Evolutionary conservation across 768 basidiomycete species (phyloP).

Genomic region (Mycena haematopus): DNA sequence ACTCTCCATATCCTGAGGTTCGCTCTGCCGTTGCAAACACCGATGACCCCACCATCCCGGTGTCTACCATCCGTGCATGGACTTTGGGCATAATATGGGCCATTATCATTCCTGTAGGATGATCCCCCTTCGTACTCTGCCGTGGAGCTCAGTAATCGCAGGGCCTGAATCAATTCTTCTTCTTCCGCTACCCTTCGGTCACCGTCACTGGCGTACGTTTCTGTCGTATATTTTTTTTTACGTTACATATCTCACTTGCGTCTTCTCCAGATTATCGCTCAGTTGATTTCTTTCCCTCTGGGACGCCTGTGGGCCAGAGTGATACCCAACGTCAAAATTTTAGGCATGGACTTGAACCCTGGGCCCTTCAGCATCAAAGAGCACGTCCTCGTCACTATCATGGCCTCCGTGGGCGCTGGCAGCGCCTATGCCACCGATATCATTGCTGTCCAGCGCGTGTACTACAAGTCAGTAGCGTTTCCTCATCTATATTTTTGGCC

Average conservation of each 20-base stretch:
- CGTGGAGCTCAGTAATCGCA: no score
- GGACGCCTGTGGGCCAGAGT: background rate
- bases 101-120: conserved; percentile 44
- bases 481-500: no score
- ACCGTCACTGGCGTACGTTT: conserved; percentile 55
- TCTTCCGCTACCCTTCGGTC: conserved; percentile 70
- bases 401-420: background rate
- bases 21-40: conserved; percentile 62
- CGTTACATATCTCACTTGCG: background rate
- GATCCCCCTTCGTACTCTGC: no score
- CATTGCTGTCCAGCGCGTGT: conserved; percentile 46
- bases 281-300: background rate
- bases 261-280: background rate
- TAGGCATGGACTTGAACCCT: background rate
- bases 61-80: conserved; percentile 59
- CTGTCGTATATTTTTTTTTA: background rate
- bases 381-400: background rate
- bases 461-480: background rate
- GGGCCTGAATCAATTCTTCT: conserved; percentile 78
- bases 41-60: conserved; percentile 55
- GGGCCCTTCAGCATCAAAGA: background rate
- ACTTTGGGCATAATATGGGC: conserved; percentile 62
- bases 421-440: conserved; percentile 48
- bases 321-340: background rate
- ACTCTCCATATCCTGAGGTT: conserved; percentile 65